These are phyloP conservation scores for Plantago elongata DNA, from an alignment of 257 asterid species.

Conservation along the genomic window DNA sequence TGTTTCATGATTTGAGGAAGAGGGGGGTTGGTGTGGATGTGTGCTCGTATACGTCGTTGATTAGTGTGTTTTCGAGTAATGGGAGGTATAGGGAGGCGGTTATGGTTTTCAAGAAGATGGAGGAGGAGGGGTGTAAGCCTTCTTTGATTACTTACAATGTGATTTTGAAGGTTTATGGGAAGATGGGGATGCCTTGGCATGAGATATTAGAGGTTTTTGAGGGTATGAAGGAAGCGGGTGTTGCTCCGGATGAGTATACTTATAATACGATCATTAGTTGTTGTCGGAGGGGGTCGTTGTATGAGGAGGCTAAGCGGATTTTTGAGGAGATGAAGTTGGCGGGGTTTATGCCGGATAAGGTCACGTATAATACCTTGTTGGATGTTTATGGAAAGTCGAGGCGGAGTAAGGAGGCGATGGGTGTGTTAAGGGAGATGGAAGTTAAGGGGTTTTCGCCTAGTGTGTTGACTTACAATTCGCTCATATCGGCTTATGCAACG, in stretches of 20 bases:
- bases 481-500: slow-evolving; percentile 74
- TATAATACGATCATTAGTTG: slow-evolving; percentile 83
- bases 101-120: slow-evolving; percentile 73
- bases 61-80: slow-evolving; percentile 48
- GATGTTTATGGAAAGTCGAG: slow-evolving; percentile 93
- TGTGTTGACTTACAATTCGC: slow-evolving; percentile 70
- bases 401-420: slow-evolving; percentile 81
- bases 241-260: slow-evolving; percentile 78
- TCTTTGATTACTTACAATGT: slow-evolving; percentile 86
- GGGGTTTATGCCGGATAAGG: slow-evolving; percentile 78
- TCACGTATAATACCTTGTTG: slow-evolving; percentile 73
- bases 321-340: slow-evolving; percentile 80
- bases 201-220: slow-evolving; percentile 50
- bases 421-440: slow-evolving; percentile 80
- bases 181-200: slow-evolving; percentile 98
- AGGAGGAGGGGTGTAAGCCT: slow-evolving; percentile 81
- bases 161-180: slow-evolving; percentile 78
- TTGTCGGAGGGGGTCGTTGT: slow-evolving; percentile 75
- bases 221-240: slow-evolving; percentile 61
- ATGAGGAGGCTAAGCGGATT: slow-evolving; percentile 68
- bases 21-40: slow-evolving; percentile 71
- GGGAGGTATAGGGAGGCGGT: slow-evolving; percentile 83
- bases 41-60: slow-evolving; percentile 74
- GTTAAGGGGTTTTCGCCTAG: slow-evolving; percentile 55
- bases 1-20: slow-evolving; percentile 55